Evolutionary conservation across 805 yeast species (phyloP).

Genomic region (Saccharomycopsis schoenii): DNA sequence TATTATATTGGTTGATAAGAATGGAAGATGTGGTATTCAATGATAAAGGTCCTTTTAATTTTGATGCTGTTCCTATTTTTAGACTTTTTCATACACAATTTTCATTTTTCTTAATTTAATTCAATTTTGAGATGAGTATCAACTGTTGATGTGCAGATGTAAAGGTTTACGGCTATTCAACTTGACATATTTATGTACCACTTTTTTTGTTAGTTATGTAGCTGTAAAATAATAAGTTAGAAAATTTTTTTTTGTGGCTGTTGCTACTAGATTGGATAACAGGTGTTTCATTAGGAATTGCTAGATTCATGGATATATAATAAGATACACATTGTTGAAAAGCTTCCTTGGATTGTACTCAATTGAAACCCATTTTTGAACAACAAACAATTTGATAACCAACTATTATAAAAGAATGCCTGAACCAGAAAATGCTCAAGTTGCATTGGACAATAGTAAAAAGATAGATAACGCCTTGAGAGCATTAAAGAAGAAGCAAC

Average conservation of each 20-base stretch:
- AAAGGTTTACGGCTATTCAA: not conserved
- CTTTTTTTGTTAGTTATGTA: not conserved
- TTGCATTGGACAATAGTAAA: conserved; percentile 36
- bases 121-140: not conserved
- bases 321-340: not conserved
- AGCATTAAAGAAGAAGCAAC: conserved; percentile 41
- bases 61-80: not conserved
- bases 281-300: not conserved
- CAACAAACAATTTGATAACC: not conserved
- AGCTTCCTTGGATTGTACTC: not conserved
- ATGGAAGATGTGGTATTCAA: too few species aligned
- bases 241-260: not conserved
- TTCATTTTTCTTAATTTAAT: not conserved
- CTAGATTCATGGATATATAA: not conserved
- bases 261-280: not conserved
- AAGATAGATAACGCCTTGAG: conserved; percentile 58
- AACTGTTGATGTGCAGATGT: not conserved
- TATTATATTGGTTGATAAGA: too few species aligned
- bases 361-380: not conserved
- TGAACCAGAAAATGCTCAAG: conserved; percentile 19
- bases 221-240: too few species aligned
- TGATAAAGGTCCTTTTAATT: not conserved
- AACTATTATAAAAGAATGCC: not conserved
- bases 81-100: not conserved
- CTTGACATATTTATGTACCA: not conserved